A percentile compares a stretch with the other conserved stretches of the same genome.
phyloP scores from a whole-genome alignment of 345 rosid species.

The Lepidium sativum region DNA sequence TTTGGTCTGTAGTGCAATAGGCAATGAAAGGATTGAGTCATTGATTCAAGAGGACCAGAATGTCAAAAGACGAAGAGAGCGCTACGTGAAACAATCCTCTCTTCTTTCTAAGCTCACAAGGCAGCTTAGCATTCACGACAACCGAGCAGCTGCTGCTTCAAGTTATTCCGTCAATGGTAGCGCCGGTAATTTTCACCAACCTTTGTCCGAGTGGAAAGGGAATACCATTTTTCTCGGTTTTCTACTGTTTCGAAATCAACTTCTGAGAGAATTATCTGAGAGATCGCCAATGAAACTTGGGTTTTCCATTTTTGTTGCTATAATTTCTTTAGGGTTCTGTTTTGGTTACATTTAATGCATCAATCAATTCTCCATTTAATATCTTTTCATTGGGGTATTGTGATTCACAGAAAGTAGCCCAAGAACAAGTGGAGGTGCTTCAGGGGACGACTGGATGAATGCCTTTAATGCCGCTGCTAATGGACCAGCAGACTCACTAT shows the following conservation, averaged over 20 bases:
- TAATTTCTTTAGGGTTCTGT: too few species aligned
- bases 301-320: not conserved
- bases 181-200: constrained; percentile 35
- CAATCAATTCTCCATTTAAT: too few species aligned
- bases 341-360: too few species aligned
- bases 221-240: not conserved
- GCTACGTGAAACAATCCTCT: constrained; percentile 74
- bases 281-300: not conserved
- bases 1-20: constrained; percentile 55
- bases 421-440: constrained; percentile 38
- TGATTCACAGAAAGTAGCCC: constrained; percentile 73
- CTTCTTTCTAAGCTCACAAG: constrained; percentile 75
- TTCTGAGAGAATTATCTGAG: not conserved
- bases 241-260: not conserved
- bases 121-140: constrained; percentile 84
- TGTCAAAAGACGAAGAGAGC: constrained; percentile 70
- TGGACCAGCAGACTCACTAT: constrained; percentile 32
- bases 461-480: constrained; percentile 88
- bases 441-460: constrained; percentile 94
- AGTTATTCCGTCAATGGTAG: constrained; percentile 48
- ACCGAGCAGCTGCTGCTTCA: constrained; percentile 83
- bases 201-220: not conserved
- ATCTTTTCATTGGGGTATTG: not conserved
- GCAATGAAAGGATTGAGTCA: constrained; percentile 69
- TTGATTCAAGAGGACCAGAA: constrained; percentile 89